These are phyloP conservation scores for Acanthamoeba royreba DNA, from an alignment of 208 protist species.

Conservation along the genomic window DNA sequence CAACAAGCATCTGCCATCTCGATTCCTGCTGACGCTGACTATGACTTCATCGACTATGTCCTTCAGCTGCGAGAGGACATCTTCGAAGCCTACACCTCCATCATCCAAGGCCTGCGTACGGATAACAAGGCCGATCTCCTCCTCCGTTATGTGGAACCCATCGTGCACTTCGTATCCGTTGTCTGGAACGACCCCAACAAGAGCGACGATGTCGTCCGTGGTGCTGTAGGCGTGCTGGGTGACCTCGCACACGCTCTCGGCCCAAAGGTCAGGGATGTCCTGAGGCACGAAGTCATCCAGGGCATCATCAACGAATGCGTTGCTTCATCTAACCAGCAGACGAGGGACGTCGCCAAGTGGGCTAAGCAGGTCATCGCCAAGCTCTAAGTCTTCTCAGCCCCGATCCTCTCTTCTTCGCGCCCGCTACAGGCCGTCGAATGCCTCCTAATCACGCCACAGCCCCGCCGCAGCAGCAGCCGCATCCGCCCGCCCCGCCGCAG, in stretches of 20 bases:
- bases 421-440: background rate
- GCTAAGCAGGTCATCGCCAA: slow-evolving; percentile 46
- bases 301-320: slow-evolving; percentile 48
- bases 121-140: slow-evolving; percentile 60
- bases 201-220: slow-evolving; percentile 51
- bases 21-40: slow-evolving; percentile 11
- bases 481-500: background rate
- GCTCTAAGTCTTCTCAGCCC: background rate
- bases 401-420: background rate
- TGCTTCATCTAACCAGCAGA: background rate
- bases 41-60: slow-evolving; percentile 75
- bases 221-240: slow-evolving; percentile 68
- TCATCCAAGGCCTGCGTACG: slow-evolving; percentile 74
- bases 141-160: slow-evolving; percentile 54
- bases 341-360: slow-evolving; percentile 60
- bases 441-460: background rate
- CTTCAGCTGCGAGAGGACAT: slow-evolving; percentile 75
- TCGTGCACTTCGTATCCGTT: slow-evolving; percentile 57
- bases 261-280: slow-evolving; percentile 3
- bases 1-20: slow-evolving; percentile 58
- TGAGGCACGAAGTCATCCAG: slow-evolving; percentile 45
- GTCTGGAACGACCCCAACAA: slow-evolving; percentile 50
- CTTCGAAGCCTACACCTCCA: slow-evolving; percentile 78
- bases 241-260: slow-evolving; percentile 45
- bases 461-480: background rate